Evolutionary conservation across 2,329 filamentous ascomycete species (phyloP).

Genomic region (Fusarium tanahbumbuense): DNA sequence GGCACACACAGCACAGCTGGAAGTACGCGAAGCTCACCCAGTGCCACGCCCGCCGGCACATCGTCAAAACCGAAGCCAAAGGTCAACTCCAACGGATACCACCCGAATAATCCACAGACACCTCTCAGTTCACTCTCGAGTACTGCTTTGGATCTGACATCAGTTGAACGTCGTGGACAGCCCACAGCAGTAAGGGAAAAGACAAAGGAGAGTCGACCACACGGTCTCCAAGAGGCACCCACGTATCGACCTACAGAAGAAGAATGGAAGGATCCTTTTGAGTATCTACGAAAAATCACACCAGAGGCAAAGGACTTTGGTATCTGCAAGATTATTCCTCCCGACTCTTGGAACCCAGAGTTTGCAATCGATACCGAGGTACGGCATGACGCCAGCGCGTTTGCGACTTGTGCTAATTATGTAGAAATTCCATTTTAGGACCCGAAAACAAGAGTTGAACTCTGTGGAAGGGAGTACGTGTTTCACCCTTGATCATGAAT

Average conservation of each 20-base stretch:
- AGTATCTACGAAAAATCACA: conserved; percentile 91
- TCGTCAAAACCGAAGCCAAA: conserved; percentile 63
- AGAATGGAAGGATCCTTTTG: conserved; percentile 93
- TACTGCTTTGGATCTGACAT: conserved; percentile 81
- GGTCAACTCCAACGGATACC: conserved; percentile 65
- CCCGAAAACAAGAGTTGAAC: conserved; percentile 95
- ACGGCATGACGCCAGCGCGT: conserved; percentile 35
- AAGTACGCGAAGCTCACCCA: conserved; percentile 65
- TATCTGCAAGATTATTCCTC: conserved; percentile 95
- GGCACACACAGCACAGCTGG: conserved; percentile 59
- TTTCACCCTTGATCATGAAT: conserved; percentile 3
- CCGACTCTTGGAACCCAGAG: conserved; percentile 90
- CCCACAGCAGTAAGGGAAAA: conserved; percentile 80
- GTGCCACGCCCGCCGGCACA: conserved; percentile 52
- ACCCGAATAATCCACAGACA: conserved; percentile 61
- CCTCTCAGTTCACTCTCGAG: conserved; percentile 68
- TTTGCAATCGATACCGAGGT: conserved; percentile 99
- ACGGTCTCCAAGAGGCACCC: conserved; percentile 88
- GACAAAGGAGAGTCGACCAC: conserved; percentile 81
- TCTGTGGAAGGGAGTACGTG: conserved; percentile 95
- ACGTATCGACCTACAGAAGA: conserved; percentile 91
- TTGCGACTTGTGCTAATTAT: conserved; percentile 22
- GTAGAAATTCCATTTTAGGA: conserved; percentile 96
- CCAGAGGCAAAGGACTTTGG: conserved; percentile 89
- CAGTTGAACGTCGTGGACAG: conserved; percentile 91